Conservation (phyloP, 2,329 filamentous ascomycete genomes). For the Penicillium sp. region DNA sequence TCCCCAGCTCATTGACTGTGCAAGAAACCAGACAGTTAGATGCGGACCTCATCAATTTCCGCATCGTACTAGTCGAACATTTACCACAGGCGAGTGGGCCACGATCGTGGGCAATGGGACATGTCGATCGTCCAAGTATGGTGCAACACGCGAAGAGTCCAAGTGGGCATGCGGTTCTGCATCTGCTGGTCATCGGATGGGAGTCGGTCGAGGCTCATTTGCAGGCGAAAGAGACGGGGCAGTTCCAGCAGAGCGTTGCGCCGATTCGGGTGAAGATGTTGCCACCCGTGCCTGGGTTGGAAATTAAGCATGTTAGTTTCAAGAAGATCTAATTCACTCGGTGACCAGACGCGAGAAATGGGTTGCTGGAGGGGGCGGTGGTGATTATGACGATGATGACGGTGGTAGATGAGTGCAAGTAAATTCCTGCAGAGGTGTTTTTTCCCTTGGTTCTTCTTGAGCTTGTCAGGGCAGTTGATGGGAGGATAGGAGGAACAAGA, state of each 20-base stretch:
- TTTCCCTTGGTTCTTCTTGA: background rate
- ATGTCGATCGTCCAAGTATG: constrained; percentile 40
- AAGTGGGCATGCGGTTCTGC: constrained; percentile 47
- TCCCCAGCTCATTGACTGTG: constrained; percentile 40
- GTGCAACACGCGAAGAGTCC: constrained; percentile 40
- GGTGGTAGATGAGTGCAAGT: too few relatives aligned
- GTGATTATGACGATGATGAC: background rate
- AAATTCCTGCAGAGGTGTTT: background rate
- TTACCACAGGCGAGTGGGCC: constrained; percentile 32
- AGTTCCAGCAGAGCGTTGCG: constrained; percentile 48
- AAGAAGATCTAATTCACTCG: constrained; percentile 29
- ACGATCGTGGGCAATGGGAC: constrained; percentile 40
- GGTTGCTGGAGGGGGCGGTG: background rate
- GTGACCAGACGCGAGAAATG: background rate
- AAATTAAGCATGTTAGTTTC: constrained; percentile 53
- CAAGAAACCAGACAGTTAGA: constrained; percentile 34
- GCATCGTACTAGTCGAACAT: constrained; percentile 36
- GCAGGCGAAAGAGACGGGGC: constrained; percentile 49
- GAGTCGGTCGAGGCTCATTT: constrained; percentile 55
- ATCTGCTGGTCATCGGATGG: constrained; percentile 57
- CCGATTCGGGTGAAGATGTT: constrained; percentile 48
- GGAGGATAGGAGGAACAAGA: background rate
- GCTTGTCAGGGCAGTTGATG: background rate
- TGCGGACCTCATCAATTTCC: constrained; percentile 44
- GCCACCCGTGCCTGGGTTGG: constrained; percentile 42